phyloP scores from a whole-genome alignment of 768 basidiomycete genomes.

The Cystobasidium onofrii region DNA sequence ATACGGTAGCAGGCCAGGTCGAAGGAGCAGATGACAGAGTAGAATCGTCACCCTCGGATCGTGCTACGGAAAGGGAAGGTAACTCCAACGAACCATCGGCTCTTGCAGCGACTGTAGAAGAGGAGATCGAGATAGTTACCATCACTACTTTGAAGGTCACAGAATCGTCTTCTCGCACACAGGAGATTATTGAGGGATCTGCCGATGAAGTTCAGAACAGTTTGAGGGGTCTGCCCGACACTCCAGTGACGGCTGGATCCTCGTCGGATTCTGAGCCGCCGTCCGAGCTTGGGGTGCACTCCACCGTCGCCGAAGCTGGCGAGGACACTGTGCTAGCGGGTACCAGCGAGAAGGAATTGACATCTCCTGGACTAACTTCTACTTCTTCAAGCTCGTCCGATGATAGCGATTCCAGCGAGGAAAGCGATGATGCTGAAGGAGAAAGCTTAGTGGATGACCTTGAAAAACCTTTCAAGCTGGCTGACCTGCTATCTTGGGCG shows the following conservation, averaged over 20 bases:
- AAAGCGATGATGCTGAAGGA: background rate
- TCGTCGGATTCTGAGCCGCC: background rate
- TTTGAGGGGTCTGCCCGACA: background rate
- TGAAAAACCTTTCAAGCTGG: constrained; percentile 4
- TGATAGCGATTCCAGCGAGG: background rate
- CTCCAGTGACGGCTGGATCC: background rate
- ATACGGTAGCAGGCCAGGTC: too few species aligned
- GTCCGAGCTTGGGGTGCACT: background rate
- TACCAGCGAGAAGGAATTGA: background rate
- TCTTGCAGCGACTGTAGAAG: background rate
- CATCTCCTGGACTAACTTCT: too few species aligned
- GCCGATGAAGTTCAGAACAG: background rate
- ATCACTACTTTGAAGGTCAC: background rate
- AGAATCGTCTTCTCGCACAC: background rate
- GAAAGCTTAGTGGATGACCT: background rate
- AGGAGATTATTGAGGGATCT: background rate
- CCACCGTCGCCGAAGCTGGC: background rate
- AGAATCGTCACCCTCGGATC: too few species aligned
- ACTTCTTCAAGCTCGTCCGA: background rate
- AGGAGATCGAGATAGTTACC: background rate
- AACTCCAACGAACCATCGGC: background rate
- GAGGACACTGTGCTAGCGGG: background rate
- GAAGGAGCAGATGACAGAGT: too few species aligned
- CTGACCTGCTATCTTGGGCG: background rate
- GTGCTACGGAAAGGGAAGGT: background rate